Evolutionary conservation across 371 early-diverging fungal species (phyloP).

Genomic region (Rhizomucor miehei): DNA sequence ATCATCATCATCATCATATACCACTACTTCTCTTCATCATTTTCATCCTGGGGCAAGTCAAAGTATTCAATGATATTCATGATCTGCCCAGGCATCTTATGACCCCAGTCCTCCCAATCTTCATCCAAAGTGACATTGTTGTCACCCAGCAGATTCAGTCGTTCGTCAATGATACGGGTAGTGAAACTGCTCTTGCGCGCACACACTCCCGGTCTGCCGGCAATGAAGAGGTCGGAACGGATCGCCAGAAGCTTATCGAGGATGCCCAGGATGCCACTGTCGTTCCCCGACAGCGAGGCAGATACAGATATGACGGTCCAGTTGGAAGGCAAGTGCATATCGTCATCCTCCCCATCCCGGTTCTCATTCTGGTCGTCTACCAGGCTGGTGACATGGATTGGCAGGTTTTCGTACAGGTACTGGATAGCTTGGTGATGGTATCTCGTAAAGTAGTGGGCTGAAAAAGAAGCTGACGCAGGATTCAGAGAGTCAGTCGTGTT

Average conservation of each 20-base stretch:
- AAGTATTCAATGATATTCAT: conserved; percentile 22
- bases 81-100: conserved; percentile 10
- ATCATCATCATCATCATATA: no score
- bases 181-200: conserved; percentile 31
- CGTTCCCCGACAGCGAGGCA: conserved; percentile 5
- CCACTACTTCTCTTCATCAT: no score
- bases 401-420: conserved; percentile 21
- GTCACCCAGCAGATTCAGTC: conserved; percentile 9
- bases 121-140: neutral
- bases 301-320: conserved; percentile 28
- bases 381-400: conserved; percentile 21
- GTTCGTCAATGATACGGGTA: conserved; percentile 26
- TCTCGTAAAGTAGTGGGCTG: conserved; percentile 10
- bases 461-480: conserved; percentile 25
- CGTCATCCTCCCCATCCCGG: neutral
- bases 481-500: neutral
- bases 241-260: conserved; percentile 35
- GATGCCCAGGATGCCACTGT: conserved; percentile 28
- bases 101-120: conserved; percentile 5
- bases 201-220: conserved; percentile 29
- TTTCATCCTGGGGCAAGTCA: neutral
- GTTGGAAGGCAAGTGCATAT: conserved; percentile 15
- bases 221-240: conserved; percentile 25
- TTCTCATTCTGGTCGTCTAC: neutral
- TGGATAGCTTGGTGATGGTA: conserved; percentile 29